Percentiles rank a stretch among this genome's conserved stretches.
Conservation (phyloP, 2,329 filamentous ascomycete genomes). For the Epichloe coenophiala region DNA sequence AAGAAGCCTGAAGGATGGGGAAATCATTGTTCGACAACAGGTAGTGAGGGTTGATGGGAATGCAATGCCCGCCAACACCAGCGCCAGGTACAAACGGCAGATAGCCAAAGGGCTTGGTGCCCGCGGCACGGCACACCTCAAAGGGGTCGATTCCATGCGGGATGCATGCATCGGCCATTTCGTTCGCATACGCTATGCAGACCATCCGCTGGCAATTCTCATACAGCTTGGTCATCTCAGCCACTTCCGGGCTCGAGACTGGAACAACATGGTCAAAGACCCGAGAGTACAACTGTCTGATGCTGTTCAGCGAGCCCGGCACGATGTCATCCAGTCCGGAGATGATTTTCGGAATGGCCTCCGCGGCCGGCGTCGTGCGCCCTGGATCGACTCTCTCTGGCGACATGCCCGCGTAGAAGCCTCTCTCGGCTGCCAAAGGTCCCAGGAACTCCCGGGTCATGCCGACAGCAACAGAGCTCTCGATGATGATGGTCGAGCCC, state of each 20-base stretch:
- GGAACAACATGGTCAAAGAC: constrained; percentile 34
- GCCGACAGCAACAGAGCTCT: constrained; percentile 40
- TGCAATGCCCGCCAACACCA: constrained; percentile 42
- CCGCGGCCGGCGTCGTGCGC: constrained; percentile 24
- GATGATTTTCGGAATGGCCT: constrained; percentile 37
- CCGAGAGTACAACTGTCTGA: constrained; percentile 29
- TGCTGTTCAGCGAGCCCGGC: constrained; percentile 29
- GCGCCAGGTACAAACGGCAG: constrained; percentile 31
- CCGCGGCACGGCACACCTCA: constrained; percentile 35
- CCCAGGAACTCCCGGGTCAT: constrained; percentile 38
- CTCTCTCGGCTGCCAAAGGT: constrained; percentile 26
- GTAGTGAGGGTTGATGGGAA: constrained; percentile 42
- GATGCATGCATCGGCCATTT: constrained; percentile 40
- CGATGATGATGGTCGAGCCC: constrained; percentile 35
- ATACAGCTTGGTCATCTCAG: constrained; percentile 45
- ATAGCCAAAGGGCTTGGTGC: constrained; percentile 40
- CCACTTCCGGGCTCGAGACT: constrained; percentile 38
- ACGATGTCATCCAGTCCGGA: constrained; percentile 35
- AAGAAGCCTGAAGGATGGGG: constrained; percentile 30
- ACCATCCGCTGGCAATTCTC: constrained; percentile 45
- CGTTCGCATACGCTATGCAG: constrained; percentile 39
- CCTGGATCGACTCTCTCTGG: constrained; percentile 41
- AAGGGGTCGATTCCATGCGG: constrained; percentile 32
- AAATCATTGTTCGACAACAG: constrained; percentile 33
- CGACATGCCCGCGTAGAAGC: constrained; percentile 36